Evolutionary conservation across 345 rosid genomes (phyloP), one percentile per base, ranked within the genome.

Genomic region (Syzygium aromaticum): DNA sequence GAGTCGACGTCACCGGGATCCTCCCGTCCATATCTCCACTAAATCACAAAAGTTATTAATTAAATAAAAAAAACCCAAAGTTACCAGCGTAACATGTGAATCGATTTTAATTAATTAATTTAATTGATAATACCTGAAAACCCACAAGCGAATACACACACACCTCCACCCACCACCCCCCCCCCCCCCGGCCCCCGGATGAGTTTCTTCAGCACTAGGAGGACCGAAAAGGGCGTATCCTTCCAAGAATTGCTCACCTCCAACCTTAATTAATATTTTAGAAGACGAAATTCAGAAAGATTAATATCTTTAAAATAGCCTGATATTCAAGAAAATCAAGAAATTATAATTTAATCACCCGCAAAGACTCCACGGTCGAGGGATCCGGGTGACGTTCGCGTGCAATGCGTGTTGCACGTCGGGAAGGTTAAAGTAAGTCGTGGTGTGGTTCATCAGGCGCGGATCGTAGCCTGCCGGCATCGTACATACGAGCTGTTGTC

Each of bases 391-490:
- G 85, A 89, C 88, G 89, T 97, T 96, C 57, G 98, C 98, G 89
- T 97, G 99, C 88, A 96, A 89, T 78, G 98, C 98, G 89, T 92
- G 94, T 92, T 97, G 99, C 86, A 96, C 99, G 89, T 95, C 94
- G 0, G 95, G 98, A 84, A 25, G 92, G 91, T 97, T 97, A 89
- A 97, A 96, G 88, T 97, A 96, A 91, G 90, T 59, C 57, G 84
- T 86, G 2, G 99, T 92, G 90, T 96, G 92, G 86, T 98, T 94
- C 88, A 93, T 97, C 2, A 97, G 94, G 94, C 97, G 96, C 22
- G 99, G 99, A 93, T 97, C 98, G 90, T 96, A 95, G 87, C 98
- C 96, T 89, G 95, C 91, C 54, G 96, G 91, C 94, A 96, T 96
- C 98, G 95, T 95, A 87, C 96, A 97, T 97, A 90, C 90, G 80